Conservation (phyloP, 2,329 filamentous ascomycete genomes). For the Chaetoscypha palmicola region DNA sequence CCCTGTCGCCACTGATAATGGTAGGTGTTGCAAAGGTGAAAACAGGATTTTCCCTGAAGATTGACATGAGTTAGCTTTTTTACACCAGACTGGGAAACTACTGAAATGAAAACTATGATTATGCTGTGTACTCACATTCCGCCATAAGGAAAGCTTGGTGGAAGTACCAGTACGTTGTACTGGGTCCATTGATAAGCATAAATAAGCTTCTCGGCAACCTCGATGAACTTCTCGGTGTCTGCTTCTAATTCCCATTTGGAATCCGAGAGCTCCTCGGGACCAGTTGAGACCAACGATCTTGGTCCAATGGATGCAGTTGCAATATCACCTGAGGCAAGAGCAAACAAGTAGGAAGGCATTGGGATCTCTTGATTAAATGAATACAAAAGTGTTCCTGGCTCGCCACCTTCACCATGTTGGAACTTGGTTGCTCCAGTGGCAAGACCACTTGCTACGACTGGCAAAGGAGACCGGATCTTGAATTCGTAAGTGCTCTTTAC, state of each 20-base stretch:
- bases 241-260: conserved; percentile 88
- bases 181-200: conserved; percentile 91
- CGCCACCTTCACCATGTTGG: conserved; percentile 44
- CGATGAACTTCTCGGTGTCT: conserved; percentile 88
- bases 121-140: no score
- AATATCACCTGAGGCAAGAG: conserved; percentile 81
- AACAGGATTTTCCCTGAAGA: conserved; percentile 89
- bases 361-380: conserved; percentile 85
- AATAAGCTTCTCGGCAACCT: conserved; percentile 72
- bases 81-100: no score
- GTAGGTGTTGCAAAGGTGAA: conserved; percentile 95
- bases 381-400: conserved; percentile 55
- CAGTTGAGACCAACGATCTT: conserved; percentile 75
- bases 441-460: conserved; percentile 87
- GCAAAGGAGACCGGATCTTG: conserved; percentile 76
- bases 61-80: no score
- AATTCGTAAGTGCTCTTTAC: conserved; percentile 95
- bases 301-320: conserved; percentile 80
- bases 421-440: conserved; percentile 46
- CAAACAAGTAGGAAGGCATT: conserved; percentile 91
- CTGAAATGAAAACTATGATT: no score
- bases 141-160: conserved; percentile 84
- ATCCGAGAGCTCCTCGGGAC: conserved; percentile 75
- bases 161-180: conserved; percentile 88
- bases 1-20: conserved; percentile 80